Conservation (phyloP, 2,329 filamentous ascomycete species). For the Sodiomyces alkalinus region DNA sequence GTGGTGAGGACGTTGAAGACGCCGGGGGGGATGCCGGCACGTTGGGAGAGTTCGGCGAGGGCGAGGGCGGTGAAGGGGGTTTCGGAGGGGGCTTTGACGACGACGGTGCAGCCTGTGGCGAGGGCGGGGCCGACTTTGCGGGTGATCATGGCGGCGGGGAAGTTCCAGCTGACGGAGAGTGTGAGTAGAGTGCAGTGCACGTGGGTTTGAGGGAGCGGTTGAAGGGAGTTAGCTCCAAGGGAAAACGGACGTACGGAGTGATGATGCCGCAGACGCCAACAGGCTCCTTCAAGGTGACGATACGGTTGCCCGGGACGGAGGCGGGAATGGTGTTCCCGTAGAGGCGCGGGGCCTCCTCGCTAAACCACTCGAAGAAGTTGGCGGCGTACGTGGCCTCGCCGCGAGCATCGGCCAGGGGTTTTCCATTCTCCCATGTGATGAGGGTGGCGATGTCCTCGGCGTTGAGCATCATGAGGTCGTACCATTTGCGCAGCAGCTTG, state of each 20-base stretch:
- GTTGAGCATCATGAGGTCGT: slow-evolving; percentile 65
- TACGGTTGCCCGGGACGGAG: slow-evolving; percentile 54
- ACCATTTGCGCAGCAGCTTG: slow-evolving; percentile 64
- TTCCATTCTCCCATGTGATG: slow-evolving; percentile 85
- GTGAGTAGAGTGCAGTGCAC: not conserved
- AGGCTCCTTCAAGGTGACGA: slow-evolving; percentile 68
- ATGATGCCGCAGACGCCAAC: slow-evolving; percentile 73
- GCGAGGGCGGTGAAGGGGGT: slow-evolving; percentile 86
- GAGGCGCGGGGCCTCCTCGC: slow-evolving; percentile 57
- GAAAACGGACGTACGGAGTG: slow-evolving; percentile 38
- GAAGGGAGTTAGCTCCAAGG: too few species aligned
- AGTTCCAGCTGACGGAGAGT: slow-evolving; percentile 50
- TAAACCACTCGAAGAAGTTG: slow-evolving; percentile 69
- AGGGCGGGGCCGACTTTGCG: slow-evolving; percentile 59
- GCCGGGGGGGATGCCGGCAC: slow-evolving; percentile 78
- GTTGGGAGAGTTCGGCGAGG: slow-evolving; percentile 68
- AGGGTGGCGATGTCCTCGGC: slow-evolving; percentile 66
- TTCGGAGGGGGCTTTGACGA: slow-evolving; percentile 81
- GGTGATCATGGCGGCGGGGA: slow-evolving; percentile 58
- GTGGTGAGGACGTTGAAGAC: slow-evolving; percentile 84
- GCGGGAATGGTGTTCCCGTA: slow-evolving; percentile 65
- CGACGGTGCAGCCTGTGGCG: slow-evolving; percentile 89
- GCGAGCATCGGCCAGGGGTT: slow-evolving; percentile 61
- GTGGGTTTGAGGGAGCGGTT: too few species aligned
- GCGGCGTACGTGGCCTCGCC: slow-evolving; percentile 60